These are phyloP conservation scores for Beauveria varroae DNA, from an alignment of 2,329 filamentous ascomycete species.

Conservation along the genomic window DNA sequence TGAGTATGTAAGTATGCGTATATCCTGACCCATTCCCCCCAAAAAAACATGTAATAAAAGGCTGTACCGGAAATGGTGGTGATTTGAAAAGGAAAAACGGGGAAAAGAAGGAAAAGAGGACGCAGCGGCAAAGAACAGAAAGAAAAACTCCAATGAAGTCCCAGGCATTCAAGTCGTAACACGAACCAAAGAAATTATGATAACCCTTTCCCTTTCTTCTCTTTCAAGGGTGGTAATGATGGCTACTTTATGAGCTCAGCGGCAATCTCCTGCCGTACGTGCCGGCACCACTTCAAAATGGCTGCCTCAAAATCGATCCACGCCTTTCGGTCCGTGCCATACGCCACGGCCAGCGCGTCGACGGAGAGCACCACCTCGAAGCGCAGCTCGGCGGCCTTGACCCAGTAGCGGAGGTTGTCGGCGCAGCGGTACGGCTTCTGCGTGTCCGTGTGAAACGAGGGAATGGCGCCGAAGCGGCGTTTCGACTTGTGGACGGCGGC, in stretches of 20 bases:
- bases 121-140: neutral
- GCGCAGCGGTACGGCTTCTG: constrained; percentile 89
- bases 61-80: neutral
- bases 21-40: neutral
- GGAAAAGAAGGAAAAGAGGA: too few species aligned
- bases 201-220: too few species aligned
- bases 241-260: constrained; percentile 45
- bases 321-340: constrained; percentile 58
- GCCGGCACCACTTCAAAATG: constrained; percentile 73
- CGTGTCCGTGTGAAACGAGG: constrained; percentile 83
- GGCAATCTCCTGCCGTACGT: constrained; percentile 75
- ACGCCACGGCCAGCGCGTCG: constrained; percentile 81
- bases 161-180: constrained; percentile 6
- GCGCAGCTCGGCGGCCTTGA: constrained; percentile 88
- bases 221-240: neutral
- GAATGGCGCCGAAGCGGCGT: constrained; percentile 82
- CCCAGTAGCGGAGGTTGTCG: constrained; percentile 92
- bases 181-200: neutral
- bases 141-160: neutral
- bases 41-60: neutral
- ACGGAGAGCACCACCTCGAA: constrained; percentile 82
- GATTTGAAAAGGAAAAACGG: too few species aligned
- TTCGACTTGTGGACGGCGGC: constrained; percentile 76
- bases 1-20: neutral
- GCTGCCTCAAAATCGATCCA: constrained; percentile 82